A percentile compares a stretch with the other conserved stretches of the same genome.
Evolutionary conservation across 164 flowering plant genomes (phyloP).

Genomic region (Magnolia sinica): DNA sequence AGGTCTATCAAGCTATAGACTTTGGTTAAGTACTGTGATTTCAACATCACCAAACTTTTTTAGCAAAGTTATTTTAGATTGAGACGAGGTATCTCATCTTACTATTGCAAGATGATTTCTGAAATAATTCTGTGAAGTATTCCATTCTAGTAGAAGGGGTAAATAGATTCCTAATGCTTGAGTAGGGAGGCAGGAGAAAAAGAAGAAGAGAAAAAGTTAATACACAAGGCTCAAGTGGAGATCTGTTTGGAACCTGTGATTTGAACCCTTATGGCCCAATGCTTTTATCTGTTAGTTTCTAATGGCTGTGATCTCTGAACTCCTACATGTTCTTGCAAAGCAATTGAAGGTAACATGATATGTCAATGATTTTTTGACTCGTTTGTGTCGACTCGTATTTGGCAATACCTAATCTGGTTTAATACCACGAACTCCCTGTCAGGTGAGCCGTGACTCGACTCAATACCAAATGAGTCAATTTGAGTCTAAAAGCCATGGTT

Average conservation of each 20-base stretch:
- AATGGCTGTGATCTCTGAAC: neutral
- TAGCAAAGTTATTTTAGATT: neutral
- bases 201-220: neutral
- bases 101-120: neutral
- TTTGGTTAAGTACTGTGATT: neutral
- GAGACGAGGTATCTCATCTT: neutral
- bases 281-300: neutral
- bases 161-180: neutral
- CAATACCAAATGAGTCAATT: too few relatives aligned
- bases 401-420: too few relatives aligned
- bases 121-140: neutral
- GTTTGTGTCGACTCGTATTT: too few relatives aligned
- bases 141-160: neutral
- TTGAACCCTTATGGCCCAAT: neutral
- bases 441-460: too few relatives aligned
- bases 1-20: neutral
- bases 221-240: neutral
- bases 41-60: neutral
- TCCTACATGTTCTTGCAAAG: neutral
- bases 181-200: neutral
- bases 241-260: neutral
- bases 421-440: too few relatives aligned
- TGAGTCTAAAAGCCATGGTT: too few relatives aligned
- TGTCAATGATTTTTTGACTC: too few relatives aligned
- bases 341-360: too few relatives aligned